phyloP scores from a whole-genome alignment of 192 early-diverging fungal genomes.

The Backusella luteola region DNA sequence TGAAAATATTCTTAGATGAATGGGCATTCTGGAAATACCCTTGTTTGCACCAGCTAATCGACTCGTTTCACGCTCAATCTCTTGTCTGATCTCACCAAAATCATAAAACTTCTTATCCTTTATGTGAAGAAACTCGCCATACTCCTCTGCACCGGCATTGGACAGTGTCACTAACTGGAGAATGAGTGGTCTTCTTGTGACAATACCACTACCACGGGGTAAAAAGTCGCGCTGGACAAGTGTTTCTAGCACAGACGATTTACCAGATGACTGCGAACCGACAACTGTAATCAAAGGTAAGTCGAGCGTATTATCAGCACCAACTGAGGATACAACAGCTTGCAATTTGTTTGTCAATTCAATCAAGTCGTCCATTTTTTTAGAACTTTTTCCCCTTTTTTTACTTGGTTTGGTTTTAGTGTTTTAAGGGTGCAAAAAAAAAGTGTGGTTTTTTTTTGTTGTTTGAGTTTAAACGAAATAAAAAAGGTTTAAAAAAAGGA shows the following conservation, averaged over 20 bases:
- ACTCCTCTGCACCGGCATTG: constrained; percentile 25
- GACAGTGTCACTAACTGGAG: constrained; percentile 68
- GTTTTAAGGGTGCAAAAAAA: background rate
- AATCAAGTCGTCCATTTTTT: constrained; percentile 58
- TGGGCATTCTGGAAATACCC: constrained; percentile 73
- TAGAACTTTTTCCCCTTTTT: background rate
- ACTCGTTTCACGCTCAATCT: constrained; percentile 80
- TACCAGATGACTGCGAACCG: constrained; percentile 89
- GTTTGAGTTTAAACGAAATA: background rate
- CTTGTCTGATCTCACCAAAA: constrained; percentile 72
- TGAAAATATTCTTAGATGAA: constrained; percentile 75
- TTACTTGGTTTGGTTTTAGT: background rate
- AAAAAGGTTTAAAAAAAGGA: background rate
- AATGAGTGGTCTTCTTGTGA: constrained; percentile 80
- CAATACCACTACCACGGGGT: constrained; percentile 87
- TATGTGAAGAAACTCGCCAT: constrained; percentile 74
- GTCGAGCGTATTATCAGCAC: constrained; percentile 71
- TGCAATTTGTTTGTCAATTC: constrained; percentile 81
- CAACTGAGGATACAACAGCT: constrained; percentile 76
- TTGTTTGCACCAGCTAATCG: constrained; percentile 79
- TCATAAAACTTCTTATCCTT: constrained; percentile 74
- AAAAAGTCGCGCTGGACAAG: constrained; percentile 98
- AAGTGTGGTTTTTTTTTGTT: background rate
- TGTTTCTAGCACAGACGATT: constrained; percentile 97
- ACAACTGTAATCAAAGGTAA: constrained; percentile 86